Conservation (phyloP, 2,329 filamentous ascomycete genomes). For the Hirsutella thompsonii region DNA sequence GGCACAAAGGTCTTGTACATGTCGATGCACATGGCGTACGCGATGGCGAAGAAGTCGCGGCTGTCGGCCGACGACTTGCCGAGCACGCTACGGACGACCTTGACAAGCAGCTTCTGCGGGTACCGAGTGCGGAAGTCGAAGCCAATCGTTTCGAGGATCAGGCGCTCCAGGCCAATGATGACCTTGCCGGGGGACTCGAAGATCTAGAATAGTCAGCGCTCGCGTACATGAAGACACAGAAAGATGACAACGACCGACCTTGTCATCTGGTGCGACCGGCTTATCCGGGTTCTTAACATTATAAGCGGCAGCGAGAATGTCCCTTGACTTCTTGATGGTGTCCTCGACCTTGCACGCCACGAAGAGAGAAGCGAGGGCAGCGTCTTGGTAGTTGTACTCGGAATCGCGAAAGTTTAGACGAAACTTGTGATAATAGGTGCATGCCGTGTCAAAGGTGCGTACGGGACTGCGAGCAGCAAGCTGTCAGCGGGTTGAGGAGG, state of each 20-base stretch:
- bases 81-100: slow-evolving; percentile 53
- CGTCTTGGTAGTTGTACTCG: slow-evolving; percentile 79
- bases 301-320: slow-evolving; percentile 82
- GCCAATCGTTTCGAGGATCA: slow-evolving; percentile 82
- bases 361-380: slow-evolving; percentile 76
- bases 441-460: slow-evolving; percentile 83
- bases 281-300: slow-evolving; percentile 62
- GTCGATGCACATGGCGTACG: slow-evolving; percentile 77
- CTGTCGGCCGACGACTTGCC: slow-evolving; percentile 10
- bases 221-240: neutral
- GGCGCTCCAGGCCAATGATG: slow-evolving; percentile 79
- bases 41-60: slow-evolving; percentile 45
- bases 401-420: slow-evolving; percentile 71
- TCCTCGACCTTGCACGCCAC: slow-evolving; percentile 96
- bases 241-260: slow-evolving; percentile 43
- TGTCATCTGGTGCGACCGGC: slow-evolving; percentile 69
- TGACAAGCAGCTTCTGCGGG: slow-evolving; percentile 73
- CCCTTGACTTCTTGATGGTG: slow-evolving; percentile 89
- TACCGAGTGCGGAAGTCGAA: slow-evolving; percentile 91
- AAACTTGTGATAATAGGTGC: slow-evolving; percentile 89
- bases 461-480: slow-evolving; percentile 49
- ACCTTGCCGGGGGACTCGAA: slow-evolving; percentile 71
- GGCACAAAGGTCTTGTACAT: slow-evolving; percentile 88
- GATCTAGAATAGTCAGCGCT: slow-evolving; percentile 33
- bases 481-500: no score